Base-by-base conservation (phyloP, 345 rosid species). In the Cardamine occulta region DNA sequence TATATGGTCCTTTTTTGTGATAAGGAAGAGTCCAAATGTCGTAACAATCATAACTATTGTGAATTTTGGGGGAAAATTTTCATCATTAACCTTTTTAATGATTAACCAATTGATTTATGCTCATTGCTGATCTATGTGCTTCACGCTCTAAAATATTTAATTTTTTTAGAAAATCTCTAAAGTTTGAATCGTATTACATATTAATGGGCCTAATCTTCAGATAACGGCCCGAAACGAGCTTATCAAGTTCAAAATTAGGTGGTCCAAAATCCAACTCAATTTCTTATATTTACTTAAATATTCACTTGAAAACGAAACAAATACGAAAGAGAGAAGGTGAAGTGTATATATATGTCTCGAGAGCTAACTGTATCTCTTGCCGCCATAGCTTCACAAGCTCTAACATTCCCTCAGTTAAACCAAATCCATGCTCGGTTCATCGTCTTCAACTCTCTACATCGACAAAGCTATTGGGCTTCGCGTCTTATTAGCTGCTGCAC, bases 391-490 rank as follows among this genome's bases (percentile, higher is more conserved):
- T 21, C 45, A 52, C 55, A 66, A 54, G 13, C 78, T 66, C 40
- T 54, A 9, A 76, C 45, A 6, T 21, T 54, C 1, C 4, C 35
- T 63, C 85, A 77, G 24, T 17, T 84, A 35, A 77, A 59, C 21
- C 83, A 82, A 73, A 65, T 84, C 28, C 83, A 80, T 59, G 79
- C 80, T n/a, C 79, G 80, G 14, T 70, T 84, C 69, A 5, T 82
- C 59, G 45, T 82, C 21, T 74, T 59, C 10, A 77, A 72, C 23
- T 80, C 82, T 35, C 79, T 84, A 51, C 77, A 74, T 69, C 66
- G 51, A 52, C 82, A 74, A 21, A 72, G 56, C 58, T 77, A 71
- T 73, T 74, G 82, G 78, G 72, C 61, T 26, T 65, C 80, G 14
- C 74, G 72, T 34, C 53, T 84, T 14, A 19, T 84, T 60, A 32